Base-by-base conservation (phyloP, 106 monocot species). In the Hemerocallis citrina region DNA sequence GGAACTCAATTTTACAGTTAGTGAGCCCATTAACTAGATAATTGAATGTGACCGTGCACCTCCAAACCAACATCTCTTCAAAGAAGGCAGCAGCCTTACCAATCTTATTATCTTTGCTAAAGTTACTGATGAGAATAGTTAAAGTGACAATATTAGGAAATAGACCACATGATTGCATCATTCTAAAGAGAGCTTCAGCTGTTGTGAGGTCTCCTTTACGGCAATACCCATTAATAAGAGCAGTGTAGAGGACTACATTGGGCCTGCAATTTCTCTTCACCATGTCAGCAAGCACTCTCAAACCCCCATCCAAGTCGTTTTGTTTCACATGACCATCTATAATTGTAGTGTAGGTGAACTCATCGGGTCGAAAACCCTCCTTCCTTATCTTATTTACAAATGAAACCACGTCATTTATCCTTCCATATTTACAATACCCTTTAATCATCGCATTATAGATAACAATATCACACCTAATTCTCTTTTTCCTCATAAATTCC, bases 381-480 rank as follows among this genome's bases (percentile, higher is more conserved):
- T 54, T 58, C 52, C 68, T 72, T 87, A 96, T 81, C 19, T 57
- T 71, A 38, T 68, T 67, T 7, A 79, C 58, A 50, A 48, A 75
- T 14, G 24, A 57, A 24, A 81, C 52, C 8, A 81, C 86, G 61
- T 84, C 81, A 38, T 62, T 81, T 74, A 96, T 69, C 71, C 76
- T 45, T 20, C 84, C 73, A 62, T 68, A 73, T 63, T 74, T 76
- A 63, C 84, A 84, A 42, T 83, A 84, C 7, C 95, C 95, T 72
- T 96, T 96, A 43, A 90, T 86, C 71, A 96, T 81, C 15, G 86
- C 81, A 79, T 96, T 96, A 67, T 79, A 96, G 7, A 52, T 42
- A 65, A 87, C 84, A 70, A 87, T 38, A 4, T 69, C 70, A 61
- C 31, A 57, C 27, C 8, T 62, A 27, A 79, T 67, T 29, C 79